These are phyloP conservation scores for Microdochium trichocladiopsis DNA, from an alignment of 2,329 filamentous ascomycete species.

Conservation along the genomic window DNA sequence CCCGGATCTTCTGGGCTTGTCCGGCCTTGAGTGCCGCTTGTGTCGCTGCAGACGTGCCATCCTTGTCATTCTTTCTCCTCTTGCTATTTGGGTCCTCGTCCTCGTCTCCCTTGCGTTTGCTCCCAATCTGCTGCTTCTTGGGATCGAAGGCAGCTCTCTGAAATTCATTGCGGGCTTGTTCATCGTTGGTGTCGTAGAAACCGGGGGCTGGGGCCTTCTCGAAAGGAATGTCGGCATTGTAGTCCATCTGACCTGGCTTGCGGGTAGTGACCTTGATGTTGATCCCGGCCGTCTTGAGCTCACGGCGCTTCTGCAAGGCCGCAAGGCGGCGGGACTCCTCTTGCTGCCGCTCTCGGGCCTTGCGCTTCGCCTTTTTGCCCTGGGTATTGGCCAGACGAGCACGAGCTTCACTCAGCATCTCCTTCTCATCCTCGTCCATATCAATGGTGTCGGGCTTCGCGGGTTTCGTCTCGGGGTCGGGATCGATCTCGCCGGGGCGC, in stretches of 20 bases:
- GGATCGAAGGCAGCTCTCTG: conserved; percentile 85
- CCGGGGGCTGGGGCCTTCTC: conserved; percentile 84
- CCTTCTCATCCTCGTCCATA: conserved; percentile 97
- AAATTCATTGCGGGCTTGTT: conserved; percentile 72
- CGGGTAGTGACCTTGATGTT: conserved; percentile 91
- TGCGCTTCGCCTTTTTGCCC: conserved; percentile 97
- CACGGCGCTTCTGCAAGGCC: conserved; percentile 86
- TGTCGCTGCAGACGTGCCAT: conserved; percentile 67
- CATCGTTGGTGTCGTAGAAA: conserved; percentile 89
- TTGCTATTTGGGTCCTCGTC: conserved; percentile 79
- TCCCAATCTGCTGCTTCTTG: conserved; percentile 80
- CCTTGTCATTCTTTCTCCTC: conserved; percentile 82
- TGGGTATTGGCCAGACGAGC: conserved; percentile 96
- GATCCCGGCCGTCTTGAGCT: conserved; percentile 95
- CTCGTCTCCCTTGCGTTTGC: conserved; percentile 87
- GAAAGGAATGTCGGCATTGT: conserved; percentile 98
- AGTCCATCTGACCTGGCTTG: conserved; percentile 98
- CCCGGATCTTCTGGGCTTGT: conserved; percentile 87
- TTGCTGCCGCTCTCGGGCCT: conserved; percentile 89
- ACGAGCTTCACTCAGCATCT: conserved; percentile 97
- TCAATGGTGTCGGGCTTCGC: conserved; percentile 95
- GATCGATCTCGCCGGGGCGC: conserved; percentile 88
- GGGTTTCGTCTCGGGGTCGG: conserved; percentile 95
- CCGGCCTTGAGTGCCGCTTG: conserved; percentile 89
- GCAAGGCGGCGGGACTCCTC: conserved; percentile 90